These are phyloP conservation scores for Lactarius psammicola DNA, from an alignment of 768 basidiomycete genomes.

Conservation along the genomic window DNA sequence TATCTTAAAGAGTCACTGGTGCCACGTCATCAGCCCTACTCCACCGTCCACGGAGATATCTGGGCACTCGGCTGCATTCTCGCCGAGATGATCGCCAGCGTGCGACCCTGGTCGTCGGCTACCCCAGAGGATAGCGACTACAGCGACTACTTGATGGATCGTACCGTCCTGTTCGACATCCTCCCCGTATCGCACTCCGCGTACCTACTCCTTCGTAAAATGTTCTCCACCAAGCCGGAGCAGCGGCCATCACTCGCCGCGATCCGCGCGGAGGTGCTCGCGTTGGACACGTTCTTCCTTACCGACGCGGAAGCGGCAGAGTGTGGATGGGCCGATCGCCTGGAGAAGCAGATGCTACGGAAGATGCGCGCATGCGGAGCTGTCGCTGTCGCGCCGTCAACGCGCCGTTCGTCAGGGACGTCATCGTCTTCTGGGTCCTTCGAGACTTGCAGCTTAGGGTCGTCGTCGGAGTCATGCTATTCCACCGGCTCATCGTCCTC, in stretches of 20 bases:
- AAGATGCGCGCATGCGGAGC: neutral
- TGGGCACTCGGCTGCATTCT: conserved; percentile 18
- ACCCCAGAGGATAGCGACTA: conserved; percentile 6
- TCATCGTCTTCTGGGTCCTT: neutral
- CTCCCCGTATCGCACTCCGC: conserved; percentile 38
- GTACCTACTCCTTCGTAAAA: conserved; percentile 46
- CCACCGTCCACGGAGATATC: conserved; percentile 1
- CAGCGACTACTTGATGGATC: conserved; percentile 7
- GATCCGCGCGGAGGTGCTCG: conserved; percentile 54
- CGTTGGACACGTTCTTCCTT: conserved; percentile 61
- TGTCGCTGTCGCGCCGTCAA: neutral
- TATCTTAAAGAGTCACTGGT: neutral
- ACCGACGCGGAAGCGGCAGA: conserved; percentile 41
- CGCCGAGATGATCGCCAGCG: conserved; percentile 9
- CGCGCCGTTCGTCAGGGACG: neutral
- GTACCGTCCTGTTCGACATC: neutral
- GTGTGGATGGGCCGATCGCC: neutral
- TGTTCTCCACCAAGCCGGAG: conserved; percentile 67
- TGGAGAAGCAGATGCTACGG: neutral
- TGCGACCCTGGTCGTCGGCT: neutral
- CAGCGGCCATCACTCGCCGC: conserved; percentile 59
- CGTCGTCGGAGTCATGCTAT: neutral
- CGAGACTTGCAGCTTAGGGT: neutral
- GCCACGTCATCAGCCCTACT: neutral
- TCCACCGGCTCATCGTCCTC: neutral